phyloP scores from a whole-genome alignment of 1,284 basidiomycete genomes.

The Trametes polyzona region DNA sequence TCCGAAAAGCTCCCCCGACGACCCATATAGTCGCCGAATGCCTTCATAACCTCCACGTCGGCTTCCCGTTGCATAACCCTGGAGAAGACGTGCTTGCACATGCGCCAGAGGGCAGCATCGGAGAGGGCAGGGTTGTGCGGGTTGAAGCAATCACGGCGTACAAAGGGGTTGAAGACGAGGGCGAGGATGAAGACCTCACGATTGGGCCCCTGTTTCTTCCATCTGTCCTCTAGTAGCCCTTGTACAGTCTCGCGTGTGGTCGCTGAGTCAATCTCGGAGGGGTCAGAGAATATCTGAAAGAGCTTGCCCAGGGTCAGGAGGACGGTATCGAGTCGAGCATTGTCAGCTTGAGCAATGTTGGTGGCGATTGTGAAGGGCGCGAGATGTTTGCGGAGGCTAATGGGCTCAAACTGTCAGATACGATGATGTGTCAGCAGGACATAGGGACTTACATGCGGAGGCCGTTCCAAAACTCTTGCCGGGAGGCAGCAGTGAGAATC shows the following conservation, averaged over 20 bases:
- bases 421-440: too few species aligned
- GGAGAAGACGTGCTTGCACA: conserved; percentile 4
- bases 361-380: conserved; percentile 44
- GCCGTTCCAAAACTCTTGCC: too few species aligned
- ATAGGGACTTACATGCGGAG: too few species aligned
- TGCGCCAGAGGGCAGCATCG: background rate
- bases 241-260: conserved; percentile 29
- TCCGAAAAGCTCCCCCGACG: too few species aligned
- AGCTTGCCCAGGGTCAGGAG: conserved; percentile 42
- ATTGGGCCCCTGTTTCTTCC: conserved; percentile 41
- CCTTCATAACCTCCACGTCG: too few species aligned
- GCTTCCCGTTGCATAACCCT: too few species aligned
- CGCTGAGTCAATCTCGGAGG: conserved; percentile 20
- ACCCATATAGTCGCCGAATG: too few species aligned
- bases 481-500: too few species aligned
- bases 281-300: conserved; percentile 21
- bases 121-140: conserved; percentile 13
- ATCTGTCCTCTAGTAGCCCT: conserved; percentile 44
- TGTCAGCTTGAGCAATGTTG: conserved; percentile 41
- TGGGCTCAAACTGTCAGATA: too few species aligned
- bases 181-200: conserved; percentile 47
- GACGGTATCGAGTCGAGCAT: conserved; percentile 41
- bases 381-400: conserved; percentile 38
- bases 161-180: conserved; percentile 44
- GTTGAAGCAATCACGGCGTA: conserved; percentile 16